A percentile compares a stretch with the other conserved stretches of the same genome.
Conservation (phyloP, 2,329 filamentous ascomycete species). For the Epichloe uncinata region DNA sequence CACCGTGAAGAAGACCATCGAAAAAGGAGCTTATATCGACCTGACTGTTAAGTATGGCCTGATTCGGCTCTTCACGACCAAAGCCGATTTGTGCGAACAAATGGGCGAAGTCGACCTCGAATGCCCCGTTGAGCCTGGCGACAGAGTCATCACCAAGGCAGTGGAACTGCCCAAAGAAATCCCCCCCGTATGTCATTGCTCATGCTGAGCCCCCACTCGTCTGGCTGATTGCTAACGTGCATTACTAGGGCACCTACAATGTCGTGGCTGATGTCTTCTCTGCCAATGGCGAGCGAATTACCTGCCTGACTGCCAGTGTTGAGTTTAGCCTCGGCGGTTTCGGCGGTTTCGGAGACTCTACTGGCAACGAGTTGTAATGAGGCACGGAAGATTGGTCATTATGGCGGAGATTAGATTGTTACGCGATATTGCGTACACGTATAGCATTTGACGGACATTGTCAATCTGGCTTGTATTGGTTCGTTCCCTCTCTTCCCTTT, state of each 20-base stretch:
- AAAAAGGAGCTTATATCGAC: conserved; percentile 66
- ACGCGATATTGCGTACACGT: background rate
- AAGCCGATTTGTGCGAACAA: conserved; percentile 78
- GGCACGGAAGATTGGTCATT: background rate
- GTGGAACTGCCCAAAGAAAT: conserved; percentile 79
- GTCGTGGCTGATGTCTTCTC: conserved; percentile 79
- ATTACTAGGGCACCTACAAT: conserved; percentile 66
- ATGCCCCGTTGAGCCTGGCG: conserved; percentile 76
- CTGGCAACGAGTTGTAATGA: conserved; percentile 28
- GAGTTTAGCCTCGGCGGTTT: conserved; percentile 35
- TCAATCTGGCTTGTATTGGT: background rate
- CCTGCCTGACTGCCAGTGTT: conserved; percentile 70
- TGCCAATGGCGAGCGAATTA: conserved; percentile 59
- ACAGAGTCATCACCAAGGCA: conserved; percentile 59
- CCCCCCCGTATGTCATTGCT: conserved; percentile 56
- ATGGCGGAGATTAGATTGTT: background rate
- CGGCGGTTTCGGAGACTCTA: conserved; percentile 21
- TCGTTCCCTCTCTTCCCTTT: background rate
- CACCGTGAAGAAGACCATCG: conserved; percentile 57
- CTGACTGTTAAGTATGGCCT: conserved; percentile 87
- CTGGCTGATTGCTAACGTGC: background rate
- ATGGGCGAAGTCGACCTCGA: conserved; percentile 75
- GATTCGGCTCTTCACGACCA: conserved; percentile 74
- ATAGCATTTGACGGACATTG: background rate
- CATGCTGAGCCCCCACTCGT: background rate